These are phyloP conservation scores for Mycena amicta DNA, from an alignment of 768 basidiomycete genomes.

Conservation along the genomic window DNA sequence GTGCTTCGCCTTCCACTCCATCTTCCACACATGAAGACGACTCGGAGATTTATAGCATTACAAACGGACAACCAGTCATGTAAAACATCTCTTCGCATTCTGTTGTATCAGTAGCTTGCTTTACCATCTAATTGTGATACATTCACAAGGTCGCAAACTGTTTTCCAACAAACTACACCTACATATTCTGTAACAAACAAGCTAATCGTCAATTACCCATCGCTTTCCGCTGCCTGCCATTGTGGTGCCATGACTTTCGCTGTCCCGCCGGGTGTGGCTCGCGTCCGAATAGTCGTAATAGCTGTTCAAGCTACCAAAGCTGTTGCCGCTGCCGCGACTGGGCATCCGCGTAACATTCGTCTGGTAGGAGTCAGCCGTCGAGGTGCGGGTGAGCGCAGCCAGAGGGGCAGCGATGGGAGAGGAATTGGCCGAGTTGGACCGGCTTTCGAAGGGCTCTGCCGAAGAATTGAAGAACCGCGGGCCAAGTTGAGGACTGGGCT, in stretches of 20 bases:
- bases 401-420: slow-evolving; percentile 34
- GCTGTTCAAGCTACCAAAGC: slow-evolving; percentile 39
- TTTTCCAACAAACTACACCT: not conserved
- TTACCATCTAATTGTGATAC: not conserved
- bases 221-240: slow-evolving; percentile 18
- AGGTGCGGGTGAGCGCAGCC: slow-evolving; percentile 38
- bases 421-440: slow-evolving; percentile 18
- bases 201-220: slow-evolving; percentile 22
- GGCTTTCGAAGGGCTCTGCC: slow-evolving; percentile 43
- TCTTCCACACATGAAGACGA: slow-evolving; percentile 23
- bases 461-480: slow-evolving; percentile 51
- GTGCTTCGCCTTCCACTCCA: slow-evolving; percentile 49
- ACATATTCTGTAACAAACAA: not conserved
- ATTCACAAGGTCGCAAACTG: not conserved
- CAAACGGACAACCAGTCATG: not conserved
- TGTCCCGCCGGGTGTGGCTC: slow-evolving; percentile 34
- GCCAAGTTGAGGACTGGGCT: slow-evolving; percentile 37
- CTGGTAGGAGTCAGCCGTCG: slow-evolving; percentile 34
- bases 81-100: slow-evolving; percentile 6
- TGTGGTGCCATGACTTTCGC: slow-evolving; percentile 26
- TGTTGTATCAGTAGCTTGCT: slow-evolving; percentile 16
- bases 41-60: not conserved
- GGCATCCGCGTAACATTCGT: slow-evolving; percentile 32
- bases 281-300: slow-evolving; percentile 34
- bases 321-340: slow-evolving; percentile 41